Evolutionary conservation across 2,329 filamentous ascomycete species (phyloP).

Genomic region (Aspergillus quadrilineatus): DNA sequence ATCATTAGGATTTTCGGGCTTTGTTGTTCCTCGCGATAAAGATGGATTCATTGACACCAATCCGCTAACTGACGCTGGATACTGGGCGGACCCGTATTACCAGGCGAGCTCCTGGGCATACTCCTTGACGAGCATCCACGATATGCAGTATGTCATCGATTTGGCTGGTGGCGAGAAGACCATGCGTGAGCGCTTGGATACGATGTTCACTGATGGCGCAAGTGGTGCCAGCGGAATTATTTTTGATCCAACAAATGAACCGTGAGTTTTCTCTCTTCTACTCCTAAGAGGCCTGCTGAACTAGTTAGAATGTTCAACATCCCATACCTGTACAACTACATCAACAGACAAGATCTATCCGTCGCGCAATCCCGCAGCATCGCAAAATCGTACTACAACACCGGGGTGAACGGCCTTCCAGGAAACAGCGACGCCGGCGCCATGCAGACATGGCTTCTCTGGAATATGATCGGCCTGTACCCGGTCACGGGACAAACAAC

Average conservation of each 20-base stretch:
- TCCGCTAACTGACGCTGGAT: constrained; percentile 58
- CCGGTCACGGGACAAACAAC: constrained; percentile 68
- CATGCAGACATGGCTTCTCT: constrained; percentile 70
- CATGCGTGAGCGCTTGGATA: constrained; percentile 52
- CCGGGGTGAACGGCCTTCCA: constrained; percentile 58
- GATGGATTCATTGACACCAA: constrained; percentile 51
- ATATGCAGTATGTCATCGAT: constrained; percentile 56
- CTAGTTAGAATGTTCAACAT: constrained; percentile 54
- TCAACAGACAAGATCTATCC: constrained; percentile 60
- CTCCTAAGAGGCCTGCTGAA: neutral
- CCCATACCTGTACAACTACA: constrained; percentile 69
- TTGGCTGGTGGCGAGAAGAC: constrained; percentile 53
- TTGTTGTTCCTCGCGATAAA: constrained; percentile 61
- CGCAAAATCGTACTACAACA: constrained; percentile 60
- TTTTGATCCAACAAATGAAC: constrained; percentile 68
- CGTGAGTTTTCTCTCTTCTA: constrained; percentile 38
- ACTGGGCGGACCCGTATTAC: constrained; percentile 64
- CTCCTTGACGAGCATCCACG: constrained; percentile 68
- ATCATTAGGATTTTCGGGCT: constrained; percentile 63
- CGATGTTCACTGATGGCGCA: constrained; percentile 51
- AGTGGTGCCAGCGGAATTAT: constrained; percentile 50
- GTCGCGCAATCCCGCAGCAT: constrained; percentile 60
- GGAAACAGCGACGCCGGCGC: constrained; percentile 71
- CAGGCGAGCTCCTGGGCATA: constrained; percentile 65
- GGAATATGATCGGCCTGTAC: constrained; percentile 68